phyloP scores from a whole-genome alignment of 2,329 filamentous ascomycete species.

The Daldinia eschscholtzii region DNA sequence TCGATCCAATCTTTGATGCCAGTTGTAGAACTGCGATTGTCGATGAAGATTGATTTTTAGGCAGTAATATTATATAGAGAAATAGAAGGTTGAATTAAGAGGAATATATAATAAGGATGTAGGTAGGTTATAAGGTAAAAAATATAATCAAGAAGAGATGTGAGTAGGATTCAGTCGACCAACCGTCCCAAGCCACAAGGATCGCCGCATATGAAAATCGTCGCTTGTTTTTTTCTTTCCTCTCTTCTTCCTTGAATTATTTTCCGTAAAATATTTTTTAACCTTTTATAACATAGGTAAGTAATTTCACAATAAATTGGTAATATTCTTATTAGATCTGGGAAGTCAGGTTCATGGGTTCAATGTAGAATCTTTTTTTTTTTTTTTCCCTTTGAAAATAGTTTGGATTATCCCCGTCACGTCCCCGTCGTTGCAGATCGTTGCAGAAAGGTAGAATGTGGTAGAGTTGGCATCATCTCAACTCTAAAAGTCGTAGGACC shows the following conservation, averaged over 20 bases:
- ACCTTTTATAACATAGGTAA: neutral
- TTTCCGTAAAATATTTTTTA: too few relatives aligned
- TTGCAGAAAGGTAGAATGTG: conserved; percentile 7
- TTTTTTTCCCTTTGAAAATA: neutral
- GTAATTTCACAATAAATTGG: neutral
- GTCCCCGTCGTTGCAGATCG: conserved; percentile 22
- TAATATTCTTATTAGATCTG: neutral
- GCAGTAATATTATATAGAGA: neutral
- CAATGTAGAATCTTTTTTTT: too few relatives aligned
- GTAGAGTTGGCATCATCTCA: conserved; percentile 16
- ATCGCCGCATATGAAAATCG: conserved; percentile 13
- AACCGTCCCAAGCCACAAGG: conserved; percentile 29
- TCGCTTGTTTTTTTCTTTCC: neutral
- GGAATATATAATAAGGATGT: conserved; percentile 14
- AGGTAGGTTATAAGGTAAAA: conserved; percentile 5
- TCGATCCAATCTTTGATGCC: conserved; percentile 1
- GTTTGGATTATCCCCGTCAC: conserved; percentile 5
- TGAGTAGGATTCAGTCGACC: conserved; percentile 31
- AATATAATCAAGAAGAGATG: conserved; percentile 4
- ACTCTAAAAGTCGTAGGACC: conserved; percentile 9
- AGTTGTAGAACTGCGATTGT: neutral
- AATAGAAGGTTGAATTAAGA: neutral
- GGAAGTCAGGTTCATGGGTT: too few relatives aligned
- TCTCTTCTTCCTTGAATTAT: neutral
- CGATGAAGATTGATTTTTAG: neutral